phyloP scores from a whole-genome alignment of 2,329 filamentous ascomycete genomes.

The Trichoderma arundinaceum region DNA sequence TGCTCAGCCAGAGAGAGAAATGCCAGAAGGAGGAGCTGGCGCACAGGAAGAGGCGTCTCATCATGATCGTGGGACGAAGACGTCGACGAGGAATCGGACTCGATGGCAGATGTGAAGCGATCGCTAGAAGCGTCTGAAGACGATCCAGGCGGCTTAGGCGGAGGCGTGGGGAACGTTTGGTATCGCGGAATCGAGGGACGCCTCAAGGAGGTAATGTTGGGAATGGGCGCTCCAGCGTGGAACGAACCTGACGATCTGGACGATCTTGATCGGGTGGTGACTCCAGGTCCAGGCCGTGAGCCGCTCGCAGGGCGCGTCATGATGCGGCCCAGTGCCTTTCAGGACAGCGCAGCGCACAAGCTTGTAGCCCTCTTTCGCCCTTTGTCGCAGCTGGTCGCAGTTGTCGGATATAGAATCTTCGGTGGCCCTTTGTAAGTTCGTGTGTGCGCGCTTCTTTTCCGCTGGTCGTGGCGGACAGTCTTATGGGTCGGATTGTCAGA shows the following conservation, averaged over 20 bases:
- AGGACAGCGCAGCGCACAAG: neutral
- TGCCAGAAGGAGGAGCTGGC: constrained; percentile 83
- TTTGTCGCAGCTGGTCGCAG: neutral
- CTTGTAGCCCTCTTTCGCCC: neutral
- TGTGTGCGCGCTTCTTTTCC: neutral
- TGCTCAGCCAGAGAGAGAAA: constrained; percentile 91
- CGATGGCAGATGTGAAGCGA: constrained; percentile 24
- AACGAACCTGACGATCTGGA: constrained; percentile 55
- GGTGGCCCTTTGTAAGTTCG: neutral
- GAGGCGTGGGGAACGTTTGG: constrained; percentile 79
- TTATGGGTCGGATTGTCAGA: constrained; percentile 18
- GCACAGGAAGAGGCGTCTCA: constrained; percentile 78
- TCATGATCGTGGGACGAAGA: constrained; percentile 48
- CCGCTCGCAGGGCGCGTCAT: constrained; percentile 26
- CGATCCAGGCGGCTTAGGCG: constrained; percentile 69
- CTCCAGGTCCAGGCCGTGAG: constrained; percentile 12
- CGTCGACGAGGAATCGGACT: constrained; percentile 36
- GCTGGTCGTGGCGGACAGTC: neutral
- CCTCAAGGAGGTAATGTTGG: constrained; percentile 44
- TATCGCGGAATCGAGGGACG: constrained; percentile 64
- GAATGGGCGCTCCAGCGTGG: constrained; percentile 58
- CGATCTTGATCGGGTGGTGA: constrained; percentile 40
- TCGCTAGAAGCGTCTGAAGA: constrained; percentile 43
- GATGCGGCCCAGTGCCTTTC: neutral
- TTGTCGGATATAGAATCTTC: neutral